These are phyloP conservation scores for Hysterangium stoloniferum DNA, from an alignment of 768 basidiomycete species.

Conservation along the genomic window DNA sequence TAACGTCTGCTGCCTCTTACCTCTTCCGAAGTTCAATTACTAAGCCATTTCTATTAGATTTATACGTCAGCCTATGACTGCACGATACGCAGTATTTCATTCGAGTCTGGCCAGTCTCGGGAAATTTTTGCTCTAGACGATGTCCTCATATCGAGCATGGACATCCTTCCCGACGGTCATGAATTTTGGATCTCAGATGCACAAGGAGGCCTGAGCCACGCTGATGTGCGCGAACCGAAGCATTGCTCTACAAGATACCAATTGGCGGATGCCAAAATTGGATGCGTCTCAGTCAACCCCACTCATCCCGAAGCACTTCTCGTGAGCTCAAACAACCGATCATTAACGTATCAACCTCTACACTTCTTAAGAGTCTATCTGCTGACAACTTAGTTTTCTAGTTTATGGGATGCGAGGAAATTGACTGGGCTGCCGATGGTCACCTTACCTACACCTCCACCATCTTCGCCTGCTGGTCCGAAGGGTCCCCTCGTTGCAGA, in stretches of 20 bases:
- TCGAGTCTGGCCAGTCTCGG: conserved; percentile 60
- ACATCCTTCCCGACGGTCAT: conserved; percentile 56
- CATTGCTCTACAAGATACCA: conserved; percentile 52
- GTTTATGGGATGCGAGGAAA: conserved; percentile 77
- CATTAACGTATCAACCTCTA: conserved; percentile 43
- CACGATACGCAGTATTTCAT: conserved; percentile 65
- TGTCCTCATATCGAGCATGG: conserved; percentile 59
- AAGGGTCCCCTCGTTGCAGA: conserved; percentile 14
- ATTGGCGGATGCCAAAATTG: conserved; percentile 60
- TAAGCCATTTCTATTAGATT: conserved; percentile 35
- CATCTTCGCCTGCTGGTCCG: conserved; percentile 18
- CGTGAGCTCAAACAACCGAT: conserved; percentile 69
- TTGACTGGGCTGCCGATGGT: conserved; percentile 26
- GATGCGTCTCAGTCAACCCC: conserved; percentile 74
- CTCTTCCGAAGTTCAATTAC: neutral
- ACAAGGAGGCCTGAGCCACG: conserved; percentile 61
- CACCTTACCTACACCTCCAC: conserved; percentile 22
- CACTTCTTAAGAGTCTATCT: neutral
- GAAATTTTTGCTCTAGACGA: conserved; percentile 63
- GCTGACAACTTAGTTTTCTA: conserved; percentile 22
- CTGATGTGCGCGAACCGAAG: conserved; percentile 61
- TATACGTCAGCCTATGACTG: conserved; percentile 81
- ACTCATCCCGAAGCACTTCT: conserved; percentile 54
- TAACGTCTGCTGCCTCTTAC: conserved; percentile 37
- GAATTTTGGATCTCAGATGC: conserved; percentile 84